Conservation (phyloP, 2,329 filamentous ascomycete species). For the Epicoccum nigrum region DNA sequence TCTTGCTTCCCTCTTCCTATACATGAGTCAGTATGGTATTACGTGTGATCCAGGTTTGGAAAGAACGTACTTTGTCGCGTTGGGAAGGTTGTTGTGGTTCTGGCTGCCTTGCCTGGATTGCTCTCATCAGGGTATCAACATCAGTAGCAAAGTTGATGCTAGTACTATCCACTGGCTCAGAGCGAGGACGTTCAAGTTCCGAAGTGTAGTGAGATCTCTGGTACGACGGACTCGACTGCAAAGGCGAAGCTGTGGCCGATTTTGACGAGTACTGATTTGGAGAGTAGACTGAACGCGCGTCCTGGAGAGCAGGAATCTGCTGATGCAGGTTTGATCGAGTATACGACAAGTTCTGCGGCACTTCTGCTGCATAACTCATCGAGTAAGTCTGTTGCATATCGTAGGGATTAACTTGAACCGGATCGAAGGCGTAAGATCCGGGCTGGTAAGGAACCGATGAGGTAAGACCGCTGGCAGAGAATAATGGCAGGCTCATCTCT, state of each 20-base stretch:
- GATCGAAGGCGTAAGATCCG: slow-evolving; percentile 45
- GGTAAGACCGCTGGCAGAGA: slow-evolving; percentile 34
- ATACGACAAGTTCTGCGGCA: slow-evolving; percentile 39
- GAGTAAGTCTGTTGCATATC: slow-evolving; percentile 45
- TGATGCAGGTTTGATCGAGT: slow-evolving; percentile 29
- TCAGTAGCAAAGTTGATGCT: slow-evolving; percentile 77
- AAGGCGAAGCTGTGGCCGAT: slow-evolving; percentile 50
- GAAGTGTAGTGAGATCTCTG: slow-evolving; percentile 40
- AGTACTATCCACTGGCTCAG: slow-evolving; percentile 48
- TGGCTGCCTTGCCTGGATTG: slow-evolving; percentile 73
- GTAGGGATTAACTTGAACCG: slow-evolving; percentile 43
- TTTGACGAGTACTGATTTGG: slow-evolving; percentile 48
- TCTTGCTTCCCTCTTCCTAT: slow-evolving; percentile 34
- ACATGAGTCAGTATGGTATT: slow-evolving; percentile 1
- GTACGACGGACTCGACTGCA: slow-evolving; percentile 50
- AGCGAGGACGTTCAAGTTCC: slow-evolving; percentile 55
- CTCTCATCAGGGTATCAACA: slow-evolving; percentile 86
- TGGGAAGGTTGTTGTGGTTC: slow-evolving; percentile 41
- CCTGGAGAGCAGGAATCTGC: slow-evolving; percentile 35
- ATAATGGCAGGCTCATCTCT: slow-evolving; percentile 46
- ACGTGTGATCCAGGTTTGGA: not conserved
- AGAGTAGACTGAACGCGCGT: slow-evolving; percentile 30
- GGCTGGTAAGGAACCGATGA: slow-evolving; percentile 46
- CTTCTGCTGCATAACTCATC: slow-evolving; percentile 32
- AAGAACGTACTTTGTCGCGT: slow-evolving; percentile 38